Conservation (phyloP, 371 early-diverging fungal genomes). For the Mortierella sp. region DNA sequence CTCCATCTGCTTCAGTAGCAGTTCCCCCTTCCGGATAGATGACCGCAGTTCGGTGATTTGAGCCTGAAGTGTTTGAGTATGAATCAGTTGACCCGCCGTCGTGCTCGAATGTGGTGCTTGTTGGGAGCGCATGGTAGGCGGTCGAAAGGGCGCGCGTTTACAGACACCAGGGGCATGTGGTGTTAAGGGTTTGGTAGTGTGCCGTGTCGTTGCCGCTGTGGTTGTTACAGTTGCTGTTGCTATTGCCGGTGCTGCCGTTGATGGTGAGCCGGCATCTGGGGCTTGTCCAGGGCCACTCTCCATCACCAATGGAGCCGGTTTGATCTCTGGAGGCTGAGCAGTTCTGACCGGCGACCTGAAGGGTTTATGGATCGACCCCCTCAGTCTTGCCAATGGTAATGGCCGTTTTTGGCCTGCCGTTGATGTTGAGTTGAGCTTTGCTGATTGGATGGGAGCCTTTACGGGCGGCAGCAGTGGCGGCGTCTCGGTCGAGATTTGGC, state of each 20-base stretch:
- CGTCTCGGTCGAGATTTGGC: not conserved
- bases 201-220: not conserved
- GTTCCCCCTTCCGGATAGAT: slow-evolving; percentile 37
- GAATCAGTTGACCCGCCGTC: slow-evolving; percentile 5
- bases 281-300: not conserved
- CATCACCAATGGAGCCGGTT: not conserved
- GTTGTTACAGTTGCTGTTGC: not conserved
- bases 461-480: too few species aligned
- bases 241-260: too few species aligned
- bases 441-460: slow-evolving; percentile 1
- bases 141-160: slow-evolving; percentile 27
- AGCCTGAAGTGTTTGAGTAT: slow-evolving; percentile 23
- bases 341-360: slow-evolving; percentile 34
- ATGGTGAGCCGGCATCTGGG: too few species aligned
- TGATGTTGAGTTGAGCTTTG: not conserved
- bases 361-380: slow-evolving; percentile 27
- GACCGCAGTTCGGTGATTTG: slow-evolving; percentile 32
- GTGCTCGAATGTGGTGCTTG: not conserved
- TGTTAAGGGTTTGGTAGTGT: not conserved
- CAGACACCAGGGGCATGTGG: not conserved
- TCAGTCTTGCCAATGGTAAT: not conserved
- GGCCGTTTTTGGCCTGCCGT: slow-evolving; percentile 11
- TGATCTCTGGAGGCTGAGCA: not conserved
- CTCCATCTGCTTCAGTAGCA: slow-evolving; percentile 32
- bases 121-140: slow-evolving; percentile 13